A percentile compares a stretch with the other conserved stretches of the same genome.
phyloP scores from a whole-genome alignment of 169 alveolate species.

The Prorocentrum cordatum region DNA sequence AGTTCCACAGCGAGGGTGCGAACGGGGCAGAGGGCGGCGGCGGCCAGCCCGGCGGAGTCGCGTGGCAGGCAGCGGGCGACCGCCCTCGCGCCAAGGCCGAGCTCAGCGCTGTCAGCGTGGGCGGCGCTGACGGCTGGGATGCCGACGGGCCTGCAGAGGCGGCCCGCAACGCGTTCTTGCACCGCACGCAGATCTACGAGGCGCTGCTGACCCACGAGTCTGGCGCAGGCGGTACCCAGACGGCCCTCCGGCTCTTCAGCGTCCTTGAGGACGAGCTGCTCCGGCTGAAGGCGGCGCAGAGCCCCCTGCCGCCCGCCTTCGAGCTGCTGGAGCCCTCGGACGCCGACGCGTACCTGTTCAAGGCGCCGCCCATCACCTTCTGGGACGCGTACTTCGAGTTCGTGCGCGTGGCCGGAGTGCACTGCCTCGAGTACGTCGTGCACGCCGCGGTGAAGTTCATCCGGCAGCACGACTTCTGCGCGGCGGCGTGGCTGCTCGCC shows the following conservation, averaged over 20 bases:
- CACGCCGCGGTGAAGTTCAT: constrained; percentile 38
- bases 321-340: constrained; percentile 45
- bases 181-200: constrained; percentile 41
- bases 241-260: constrained; percentile 59
- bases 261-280: constrained; percentile 46
- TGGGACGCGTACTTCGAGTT: constrained; percentile 70
- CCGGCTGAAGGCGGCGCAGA: constrained; percentile 56
- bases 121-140: no score
- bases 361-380: constrained; percentile 59
- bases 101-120: no score
- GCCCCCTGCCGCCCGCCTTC: constrained; percentile 49
- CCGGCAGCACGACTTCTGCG: constrained; percentile 32
- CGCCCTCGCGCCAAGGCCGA: no score
- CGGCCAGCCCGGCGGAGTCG: no score
- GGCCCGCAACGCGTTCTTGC: constrained; percentile 10
- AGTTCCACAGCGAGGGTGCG: no score
- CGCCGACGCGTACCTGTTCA: constrained; percentile 3
- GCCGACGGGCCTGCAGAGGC: no score
- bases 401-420: constrained; percentile 38
- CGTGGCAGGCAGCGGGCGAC: no score
- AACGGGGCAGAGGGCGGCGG: no score
- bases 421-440: constrained; percentile 58
- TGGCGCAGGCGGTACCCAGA: constrained; percentile 3
- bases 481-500: constrained; percentile 60
- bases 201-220: constrained; percentile 34